Evolutionary conservation across 2,329 filamentous ascomycete genomes (phyloP).

Genomic region (Claviceps purpurea): DNA sequence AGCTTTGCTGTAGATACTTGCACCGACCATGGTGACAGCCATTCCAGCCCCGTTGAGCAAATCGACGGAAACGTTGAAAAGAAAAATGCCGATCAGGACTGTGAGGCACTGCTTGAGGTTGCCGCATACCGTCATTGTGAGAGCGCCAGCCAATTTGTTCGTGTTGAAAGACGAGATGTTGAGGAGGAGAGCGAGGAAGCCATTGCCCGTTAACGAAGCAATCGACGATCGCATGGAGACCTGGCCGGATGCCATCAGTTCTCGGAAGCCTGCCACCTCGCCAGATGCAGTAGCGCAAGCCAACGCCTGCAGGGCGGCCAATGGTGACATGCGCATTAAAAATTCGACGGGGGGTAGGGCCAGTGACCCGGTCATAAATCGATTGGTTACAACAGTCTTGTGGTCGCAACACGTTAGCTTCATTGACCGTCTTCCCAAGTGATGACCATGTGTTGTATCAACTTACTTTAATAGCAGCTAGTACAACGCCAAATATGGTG

Average conservation of each 20-base stretch:
- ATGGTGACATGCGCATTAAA: conserved; percentile 48
- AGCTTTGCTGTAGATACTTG: conserved; percentile 43
- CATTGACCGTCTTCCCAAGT: neutral
- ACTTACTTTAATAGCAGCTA: conserved; percentile 40
- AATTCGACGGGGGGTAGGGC: conserved; percentile 45
- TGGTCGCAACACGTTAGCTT: neutral
- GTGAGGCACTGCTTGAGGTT: conserved; percentile 47
- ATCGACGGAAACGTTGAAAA: conserved; percentile 38
- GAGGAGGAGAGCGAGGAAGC: conserved; percentile 39
- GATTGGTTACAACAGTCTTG: conserved; percentile 46
- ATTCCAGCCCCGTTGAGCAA: conserved; percentile 43
- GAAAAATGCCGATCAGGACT: conserved; percentile 37
- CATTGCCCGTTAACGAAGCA: conserved; percentile 35
- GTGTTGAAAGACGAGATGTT: conserved; percentile 45
- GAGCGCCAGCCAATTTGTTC: conserved; percentile 42
- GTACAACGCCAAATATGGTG: conserved; percentile 38
- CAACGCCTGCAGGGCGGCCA: conserved; percentile 43
- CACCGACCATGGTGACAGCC: conserved; percentile 39
- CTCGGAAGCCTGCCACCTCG: conserved; percentile 32
- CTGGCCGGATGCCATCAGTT: conserved; percentile 21
- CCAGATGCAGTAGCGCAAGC: conserved; percentile 37
- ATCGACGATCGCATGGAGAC: conserved; percentile 23
- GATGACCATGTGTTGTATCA: neutral
- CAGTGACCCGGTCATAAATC: conserved; percentile 48
- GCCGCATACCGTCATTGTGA: conserved; percentile 47